phyloP scores from a whole-genome alignment of 2,329 filamentous ascomycete species.

The Botryotinia convoluta region DNA sequence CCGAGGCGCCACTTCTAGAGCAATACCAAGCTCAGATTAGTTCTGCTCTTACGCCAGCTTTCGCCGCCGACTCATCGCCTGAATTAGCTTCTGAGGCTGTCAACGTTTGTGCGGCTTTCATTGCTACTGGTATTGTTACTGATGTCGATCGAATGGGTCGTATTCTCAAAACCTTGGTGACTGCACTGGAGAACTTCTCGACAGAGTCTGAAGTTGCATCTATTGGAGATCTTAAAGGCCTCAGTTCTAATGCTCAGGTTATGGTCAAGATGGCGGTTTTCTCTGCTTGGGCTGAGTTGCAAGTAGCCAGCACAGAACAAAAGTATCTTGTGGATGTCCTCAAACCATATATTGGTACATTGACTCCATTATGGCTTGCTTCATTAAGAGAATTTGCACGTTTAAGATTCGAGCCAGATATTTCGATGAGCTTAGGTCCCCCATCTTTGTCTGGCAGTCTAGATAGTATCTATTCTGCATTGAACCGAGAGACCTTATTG shows the following conservation, averaged over 20 bases:
- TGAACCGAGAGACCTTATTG: conserved; percentile 90
- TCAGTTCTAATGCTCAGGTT: conserved; percentile 93
- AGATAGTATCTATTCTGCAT: conserved; percentile 89
- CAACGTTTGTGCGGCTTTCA: conserved; percentile 96
- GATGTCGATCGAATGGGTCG: conserved; percentile 98
- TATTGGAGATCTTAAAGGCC: conserved; percentile 87
- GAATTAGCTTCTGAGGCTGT: conserved; percentile 94
- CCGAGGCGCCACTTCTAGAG: conserved; percentile 93
- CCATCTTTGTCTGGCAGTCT: conserved; percentile 79
- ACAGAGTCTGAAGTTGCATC: conserved; percentile 75
- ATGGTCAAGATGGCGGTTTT: conserved; percentile 99
- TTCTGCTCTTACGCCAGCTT: conserved; percentile 92
- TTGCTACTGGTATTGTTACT: conserved; percentile 94
- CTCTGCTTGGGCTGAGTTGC: conserved; percentile 94
- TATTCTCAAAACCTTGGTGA: conserved; percentile 89
- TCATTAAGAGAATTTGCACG: conserved; percentile 92
- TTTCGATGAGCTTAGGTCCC: conserved; percentile 83
- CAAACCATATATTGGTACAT: conserved; percentile 80
- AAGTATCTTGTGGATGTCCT: conserved; percentile 85
- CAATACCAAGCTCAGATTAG: conserved; percentile 99
- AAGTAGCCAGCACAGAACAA: conserved; percentile 92
- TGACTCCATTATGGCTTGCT: conserved; percentile 92
- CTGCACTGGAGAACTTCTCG: conserved; percentile 88
- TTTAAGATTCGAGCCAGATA: conserved; percentile 92
- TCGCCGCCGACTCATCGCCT: conserved; percentile 91